Percentiles rank a stretch among this genome's conserved stretches.
Conservation (phyloP, 1,284 basidiomycete species). For the Omphalotus olearius region DNA sequence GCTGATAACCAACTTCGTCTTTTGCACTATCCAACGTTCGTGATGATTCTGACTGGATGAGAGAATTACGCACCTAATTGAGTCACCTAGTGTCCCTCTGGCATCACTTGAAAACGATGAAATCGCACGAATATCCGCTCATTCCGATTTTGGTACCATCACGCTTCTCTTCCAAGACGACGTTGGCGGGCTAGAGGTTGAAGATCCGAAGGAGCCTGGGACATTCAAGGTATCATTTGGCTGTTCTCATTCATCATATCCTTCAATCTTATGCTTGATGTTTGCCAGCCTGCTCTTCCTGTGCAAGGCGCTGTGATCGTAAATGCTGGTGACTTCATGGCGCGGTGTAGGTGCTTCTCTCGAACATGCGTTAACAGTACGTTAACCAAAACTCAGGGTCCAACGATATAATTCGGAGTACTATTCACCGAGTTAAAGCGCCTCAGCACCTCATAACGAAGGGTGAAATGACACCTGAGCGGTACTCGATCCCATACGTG, state of each 20-base stretch:
- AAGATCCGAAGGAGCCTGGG: constrained; percentile 44
- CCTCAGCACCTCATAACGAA: constrained; percentile 27
- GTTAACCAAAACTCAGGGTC: constrained; percentile 36
- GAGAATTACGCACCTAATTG: background rate
- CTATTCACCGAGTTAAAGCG: constrained; percentile 55
- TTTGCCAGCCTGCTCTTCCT: constrained; percentile 38
- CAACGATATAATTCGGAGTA: constrained; percentile 56
- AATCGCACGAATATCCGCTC: constrained; percentile 47
- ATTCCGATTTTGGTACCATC: constrained; percentile 56
- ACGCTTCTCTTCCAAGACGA: constrained; percentile 58
- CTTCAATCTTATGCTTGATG: too few species aligned
- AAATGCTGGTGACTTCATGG: constrained; percentile 52
- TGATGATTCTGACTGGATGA: background rate
- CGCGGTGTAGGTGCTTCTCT: constrained; percentile 9
- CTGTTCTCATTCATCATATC: background rate
- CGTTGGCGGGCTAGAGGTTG: constrained; percentile 57
- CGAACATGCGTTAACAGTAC: background rate
- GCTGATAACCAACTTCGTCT: constrained; percentile 55
- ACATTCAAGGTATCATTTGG: constrained; percentile 33
- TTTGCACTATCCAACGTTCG: constrained; percentile 52
- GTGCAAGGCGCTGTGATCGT: constrained; percentile 50
- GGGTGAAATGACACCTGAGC: constrained; percentile 35
- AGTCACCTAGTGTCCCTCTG: constrained; percentile 29
- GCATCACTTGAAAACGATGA: constrained; percentile 33
- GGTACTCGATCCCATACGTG: constrained; percentile 58